phyloP scores from a whole-genome alignment of 495 filamentous ascomycete species.

The Penicillium cataractarum region DNA sequence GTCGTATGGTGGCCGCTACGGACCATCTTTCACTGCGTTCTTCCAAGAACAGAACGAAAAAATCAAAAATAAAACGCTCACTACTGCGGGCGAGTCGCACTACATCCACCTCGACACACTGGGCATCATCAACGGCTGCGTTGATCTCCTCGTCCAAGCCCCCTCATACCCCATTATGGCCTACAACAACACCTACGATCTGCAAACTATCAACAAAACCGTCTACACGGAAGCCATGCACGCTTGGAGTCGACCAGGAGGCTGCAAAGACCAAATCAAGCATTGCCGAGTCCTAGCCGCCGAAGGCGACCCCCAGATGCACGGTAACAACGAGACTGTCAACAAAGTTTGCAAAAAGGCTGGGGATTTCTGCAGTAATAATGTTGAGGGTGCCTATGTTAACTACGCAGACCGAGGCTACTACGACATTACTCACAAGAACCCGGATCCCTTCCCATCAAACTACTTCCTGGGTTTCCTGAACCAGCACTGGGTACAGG shows the following conservation, averaged over 20 bases:
- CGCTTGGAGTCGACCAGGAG: slow-evolving; percentile 53
- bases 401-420: slow-evolving; percentile 48
- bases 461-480: slow-evolving; percentile 65
- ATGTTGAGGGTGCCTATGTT: slow-evolving; percentile 42
- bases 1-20: slow-evolving; percentile 71
- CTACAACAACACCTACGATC: slow-evolving; percentile 75
- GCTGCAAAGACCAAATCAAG: slow-evolving; percentile 62
- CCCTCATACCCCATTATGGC: slow-evolving; percentile 69
- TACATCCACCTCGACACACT: slow-evolving; percentile 54
- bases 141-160: slow-evolving; percentile 72
- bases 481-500: slow-evolving; percentile 63
- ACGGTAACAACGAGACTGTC: slow-evolving; percentile 48
- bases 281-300: slow-evolving; percentile 47
- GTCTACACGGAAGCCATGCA: slow-evolving; percentile 52
- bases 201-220: slow-evolving; percentile 63
- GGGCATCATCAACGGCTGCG: slow-evolving; percentile 70
- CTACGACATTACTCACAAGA: slow-evolving; percentile 64
- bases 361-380: slow-evolving; percentile 39
- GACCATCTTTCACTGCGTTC: slow-evolving; percentile 64
- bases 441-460: slow-evolving; percentile 65
- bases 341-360: slow-evolving; percentile 45
- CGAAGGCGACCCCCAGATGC: slow-evolving; percentile 48
- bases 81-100: slow-evolving; percentile 31
- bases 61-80: slow-evolving; percentile 46
- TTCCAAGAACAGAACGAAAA: slow-evolving; percentile 67